Conservation (phyloP, 495 filamentous ascomycete genomes). For the Hyaloscypha bicolor region DNA sequence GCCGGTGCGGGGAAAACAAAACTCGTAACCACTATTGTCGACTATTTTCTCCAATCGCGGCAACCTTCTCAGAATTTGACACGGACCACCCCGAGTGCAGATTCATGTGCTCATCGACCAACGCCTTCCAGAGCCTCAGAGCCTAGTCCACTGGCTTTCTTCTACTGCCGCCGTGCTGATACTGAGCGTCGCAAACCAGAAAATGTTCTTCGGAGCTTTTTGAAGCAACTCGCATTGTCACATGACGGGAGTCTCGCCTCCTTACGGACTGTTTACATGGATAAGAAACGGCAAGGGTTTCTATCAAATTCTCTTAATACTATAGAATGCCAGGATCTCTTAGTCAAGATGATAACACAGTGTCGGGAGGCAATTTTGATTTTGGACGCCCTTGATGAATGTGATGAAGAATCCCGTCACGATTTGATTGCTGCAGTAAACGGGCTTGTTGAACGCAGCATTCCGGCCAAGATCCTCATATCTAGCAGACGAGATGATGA, state of each 20-base stretch:
- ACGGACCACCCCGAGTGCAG: neutral
- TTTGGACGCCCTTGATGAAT: neutral
- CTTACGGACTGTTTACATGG: neutral
- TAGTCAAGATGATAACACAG: neutral
- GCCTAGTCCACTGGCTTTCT: neutral
- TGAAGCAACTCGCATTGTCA: neutral
- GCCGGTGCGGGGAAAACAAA: neutral
- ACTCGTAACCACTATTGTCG: neutral
- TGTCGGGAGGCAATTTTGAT: neutral
- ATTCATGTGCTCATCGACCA: neutral
- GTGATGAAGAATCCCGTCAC: neutral
- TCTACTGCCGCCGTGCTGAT: neutral
- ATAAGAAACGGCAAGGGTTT: conserved; percentile 1
- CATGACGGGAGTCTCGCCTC: neutral
- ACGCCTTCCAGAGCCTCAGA: neutral
- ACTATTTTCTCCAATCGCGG: neutral
- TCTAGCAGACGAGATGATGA: conserved; percentile 1
- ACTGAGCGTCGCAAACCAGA: neutral
- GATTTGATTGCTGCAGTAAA: neutral
- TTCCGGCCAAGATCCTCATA: neutral
- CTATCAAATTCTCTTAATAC: neutral
- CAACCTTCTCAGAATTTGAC: neutral
- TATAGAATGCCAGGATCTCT: neutral
- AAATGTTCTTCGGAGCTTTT: neutral
- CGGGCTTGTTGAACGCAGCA: neutral